phyloP scores from a whole-genome alignment of 352 stramenopile genomes.

The Phytophthora capsici region DNA sequence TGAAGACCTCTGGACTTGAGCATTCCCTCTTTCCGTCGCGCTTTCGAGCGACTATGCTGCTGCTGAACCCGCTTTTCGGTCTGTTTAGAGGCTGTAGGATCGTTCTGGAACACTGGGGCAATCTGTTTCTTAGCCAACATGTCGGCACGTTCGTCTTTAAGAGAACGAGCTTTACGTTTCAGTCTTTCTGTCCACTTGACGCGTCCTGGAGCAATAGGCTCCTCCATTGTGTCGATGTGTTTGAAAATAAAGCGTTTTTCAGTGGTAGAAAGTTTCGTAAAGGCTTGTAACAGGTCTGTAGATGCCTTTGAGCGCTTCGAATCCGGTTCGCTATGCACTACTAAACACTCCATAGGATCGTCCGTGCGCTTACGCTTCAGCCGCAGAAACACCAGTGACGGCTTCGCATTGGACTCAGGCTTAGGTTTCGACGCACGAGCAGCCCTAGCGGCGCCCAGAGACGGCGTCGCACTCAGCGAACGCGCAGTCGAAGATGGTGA shows the following conservation, averaged over 20 bases:
- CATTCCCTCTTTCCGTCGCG: slow-evolving; percentile 63
- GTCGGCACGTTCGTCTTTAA: slow-evolving; percentile 63
- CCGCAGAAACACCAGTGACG: slow-evolving; percentile 73
- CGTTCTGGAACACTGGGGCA: slow-evolving; percentile 41
- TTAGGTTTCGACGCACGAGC: slow-evolving; percentile 4
- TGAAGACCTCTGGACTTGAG: slow-evolving; percentile 56
- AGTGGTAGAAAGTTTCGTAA: slow-evolving; percentile 68
- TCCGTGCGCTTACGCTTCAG: slow-evolving; percentile 88
- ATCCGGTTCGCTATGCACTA: slow-evolving; percentile 61
- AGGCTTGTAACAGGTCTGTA: slow-evolving; percentile 55
- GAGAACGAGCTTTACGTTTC: slow-evolving; percentile 69
- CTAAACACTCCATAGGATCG: slow-evolving; percentile 68
- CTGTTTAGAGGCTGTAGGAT: slow-evolving; percentile 29
- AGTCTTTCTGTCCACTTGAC: slow-evolving; percentile 71
- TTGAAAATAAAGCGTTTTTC: slow-evolving; percentile 84
- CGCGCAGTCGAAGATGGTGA: slow-evolving; percentile 2
- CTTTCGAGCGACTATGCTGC: slow-evolving; percentile 58
- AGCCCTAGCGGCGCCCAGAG: slow-evolving; percentile 6
- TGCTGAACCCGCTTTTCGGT: slow-evolving; percentile 52
- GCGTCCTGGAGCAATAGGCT: slow-evolving; percentile 38
- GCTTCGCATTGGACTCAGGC: slow-evolving; percentile 16
- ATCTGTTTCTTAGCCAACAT: slow-evolving; percentile 42
- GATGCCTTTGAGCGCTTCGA: slow-evolving; percentile 32
- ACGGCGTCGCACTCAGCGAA: slow-evolving; percentile 2
- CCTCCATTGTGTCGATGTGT: slow-evolving; percentile 84